Conservation (phyloP, 1,139 yeast species). For the Maudiozyma humilis region DNA sequence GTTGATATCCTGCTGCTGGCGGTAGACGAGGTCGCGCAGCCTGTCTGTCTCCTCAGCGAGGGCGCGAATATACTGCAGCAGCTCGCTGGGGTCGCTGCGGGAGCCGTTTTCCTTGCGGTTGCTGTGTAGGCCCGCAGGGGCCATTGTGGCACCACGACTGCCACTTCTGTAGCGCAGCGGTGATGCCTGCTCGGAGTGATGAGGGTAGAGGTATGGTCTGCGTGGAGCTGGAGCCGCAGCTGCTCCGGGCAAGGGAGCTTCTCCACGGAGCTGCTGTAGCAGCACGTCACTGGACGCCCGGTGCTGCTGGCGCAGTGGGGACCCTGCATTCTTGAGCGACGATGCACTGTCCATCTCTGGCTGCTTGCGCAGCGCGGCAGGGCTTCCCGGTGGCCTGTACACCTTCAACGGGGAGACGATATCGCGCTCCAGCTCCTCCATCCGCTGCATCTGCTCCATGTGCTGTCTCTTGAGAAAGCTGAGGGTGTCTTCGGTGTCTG, state of each 20-base stretch:
- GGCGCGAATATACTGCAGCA: background rate
- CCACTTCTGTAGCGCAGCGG: background rate
- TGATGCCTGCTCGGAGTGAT: background rate
- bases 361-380: no score
- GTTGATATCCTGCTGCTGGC: conserved; percentile 15
- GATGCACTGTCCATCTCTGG: no score
- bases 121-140: no score
- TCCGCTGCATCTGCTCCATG: conserved; percentile 20
- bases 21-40: conserved; percentile 7
- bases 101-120: no score
- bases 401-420: conserved; percentile 3
- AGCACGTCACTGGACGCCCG: no score
- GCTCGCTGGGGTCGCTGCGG: background rate
- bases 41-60: conserved; percentile 1
- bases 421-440: conserved; percentile 6
- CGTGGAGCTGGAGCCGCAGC: background rate
- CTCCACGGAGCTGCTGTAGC: conserved; percentile 16
- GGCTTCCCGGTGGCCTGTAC: background rate
- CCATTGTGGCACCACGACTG: no score
- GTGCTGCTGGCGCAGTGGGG: background rate
- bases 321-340: background rate
- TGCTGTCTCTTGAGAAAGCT: conserved; percentile 26
- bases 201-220: background rate
- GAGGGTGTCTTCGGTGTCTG: conserved; percentile 28
- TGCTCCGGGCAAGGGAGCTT: conserved; percentile 4